Evolutionary conservation across 345 rosid genomes (phyloP), one percentile per base, ranked within the genome.

Genomic region (Arabidopsis suecica): DNA sequence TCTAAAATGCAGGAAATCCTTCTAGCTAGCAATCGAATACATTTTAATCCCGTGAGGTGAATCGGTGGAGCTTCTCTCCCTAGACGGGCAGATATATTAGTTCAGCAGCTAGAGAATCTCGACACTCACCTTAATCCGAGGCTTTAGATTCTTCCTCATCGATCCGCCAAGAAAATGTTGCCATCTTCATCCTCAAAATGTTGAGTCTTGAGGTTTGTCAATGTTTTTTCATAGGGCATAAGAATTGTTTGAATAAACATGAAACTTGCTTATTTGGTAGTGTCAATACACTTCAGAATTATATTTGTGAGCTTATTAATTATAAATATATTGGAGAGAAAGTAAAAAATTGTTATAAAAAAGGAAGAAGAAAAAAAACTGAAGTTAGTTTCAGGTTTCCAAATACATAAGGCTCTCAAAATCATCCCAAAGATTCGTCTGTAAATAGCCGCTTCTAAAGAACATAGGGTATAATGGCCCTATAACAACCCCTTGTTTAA

Each of bases 41-140:
- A 93, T 93, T 23, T 96, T 93, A 48, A 93, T 93, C 75, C 98
- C 96, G 0, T 96, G 94, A 38, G 96, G 96, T 75, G 98, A 91
- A 80, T 88, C 96, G 0, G 98, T 91, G 74, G 98, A 93, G 84
- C 98, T 93, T 77, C 97, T 93, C 55, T 28, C 30, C 98, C 97
- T 0, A 83, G 96, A 72, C 74, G 93, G 49, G 88, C 95, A 1
- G 93, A 91, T 59, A 94, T 91, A 64, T 80, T 94, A 13, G 95
- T 91, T 11, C 84, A 88, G 63, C 97, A 91, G 67, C 88, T 94
- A 13, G 98, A 90, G 80, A 91, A 88, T 73, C 87, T 93, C 10
- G 96, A 96, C 34, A 89, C 93, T 22, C 88, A 88, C 58, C 87
- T 72, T 53, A 87, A 84, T 40, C 96, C 98, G 2, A 86, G 97